A percentile compares a stretch with the other conserved stretches of the same genome.
Evolutionary conservation across 2,329 filamentous ascomycete genomes (phyloP).

Genomic region (Balansia obtecta): DNA sequence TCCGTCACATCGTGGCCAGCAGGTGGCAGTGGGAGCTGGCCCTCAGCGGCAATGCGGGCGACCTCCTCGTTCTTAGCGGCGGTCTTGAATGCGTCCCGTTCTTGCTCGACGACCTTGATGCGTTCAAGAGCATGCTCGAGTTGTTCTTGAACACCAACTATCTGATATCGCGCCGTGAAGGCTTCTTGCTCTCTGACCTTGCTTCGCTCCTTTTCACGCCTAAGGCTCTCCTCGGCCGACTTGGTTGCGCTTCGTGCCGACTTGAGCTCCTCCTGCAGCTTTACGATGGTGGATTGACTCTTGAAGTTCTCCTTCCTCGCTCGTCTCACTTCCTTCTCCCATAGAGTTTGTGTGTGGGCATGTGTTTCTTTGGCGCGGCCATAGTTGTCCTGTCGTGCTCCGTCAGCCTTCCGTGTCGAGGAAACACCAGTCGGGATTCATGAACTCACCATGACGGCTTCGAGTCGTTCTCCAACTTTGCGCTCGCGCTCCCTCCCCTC

Average conservation of each 20-base stretch:
- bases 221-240: slow-evolving; percentile 44
- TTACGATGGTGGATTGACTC: slow-evolving; percentile 55
- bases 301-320: slow-evolving; percentile 64
- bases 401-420: neutral
- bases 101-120: slow-evolving; percentile 55
- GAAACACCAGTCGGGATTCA: neutral
- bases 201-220: slow-evolving; percentile 50
- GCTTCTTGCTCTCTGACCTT: slow-evolving; percentile 55
- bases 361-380: slow-evolving; percentile 58
- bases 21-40: slow-evolving; percentile 50
- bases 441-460: slow-evolving; percentile 52
- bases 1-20: slow-evolving; percentile 38
- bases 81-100: slow-evolving; percentile 62
- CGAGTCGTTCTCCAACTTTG: slow-evolving; percentile 52
- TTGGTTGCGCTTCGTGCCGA: slow-evolving; percentile 41
- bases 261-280: slow-evolving; percentile 64
- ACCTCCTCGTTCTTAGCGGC: slow-evolving; percentile 63
- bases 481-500: slow-evolving; percentile 55
- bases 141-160: slow-evolving; percentile 54
- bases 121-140: slow-evolving; percentile 50
- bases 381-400: slow-evolving; percentile 49
- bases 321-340: slow-evolving; percentile 62
- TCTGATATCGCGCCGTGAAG: slow-evolving; percentile 52
- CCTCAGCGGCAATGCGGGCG: slow-evolving; percentile 59
- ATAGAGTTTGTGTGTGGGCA: slow-evolving; percentile 51